Base-by-base conservation (phyloP, 192 early-diverging fungal genomes). In the Umbelopsis ramanniana region DNA sequence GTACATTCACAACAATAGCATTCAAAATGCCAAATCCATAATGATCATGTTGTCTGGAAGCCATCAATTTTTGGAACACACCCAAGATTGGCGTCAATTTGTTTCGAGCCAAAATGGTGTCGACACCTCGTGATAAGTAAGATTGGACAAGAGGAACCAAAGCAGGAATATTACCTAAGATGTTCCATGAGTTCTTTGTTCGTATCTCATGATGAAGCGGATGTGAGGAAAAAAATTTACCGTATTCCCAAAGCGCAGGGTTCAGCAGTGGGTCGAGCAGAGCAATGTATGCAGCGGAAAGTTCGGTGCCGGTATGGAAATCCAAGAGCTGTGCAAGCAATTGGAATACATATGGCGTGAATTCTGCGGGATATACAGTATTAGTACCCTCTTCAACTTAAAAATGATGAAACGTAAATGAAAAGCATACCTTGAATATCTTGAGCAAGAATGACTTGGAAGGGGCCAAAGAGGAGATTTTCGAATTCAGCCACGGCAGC, bases 311-410 rank as follows among this genome's bases (percentile, higher is more conserved):
- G 19, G 81, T 74, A 77, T 98, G 93, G 68, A 90, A 88, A 12
- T 89, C 87, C 38, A 98, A 80, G 46, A 99, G 83, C 76, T 96
- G 95, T 7, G 95, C 87, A 69, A 98, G 79, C 70, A 99, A 85
- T 81, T 99, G 98, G 87, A 99, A 97, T 12, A 95, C 92, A 81
- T 99, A 99, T 17, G 98, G 96, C 78, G 90, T 93, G 46, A 97
- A 98, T 81, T 99, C 98, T 74, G 83, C n/a, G 10, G 40, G 77
- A 75, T 70, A 52, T 8, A 12, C 24, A 69, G 57, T 53, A 26
- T 54, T 21, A 52, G 66, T 43, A 12, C 24, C 66, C 8, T 43
- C 24, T 60, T 26, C 46, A 19, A 15, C 60, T 40, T 43, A 43
- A 11, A 43, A 43, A 12, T 43, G 11, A 43, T 43, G 6, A 3